Evolutionary conservation across 148 eudicot genomes (phyloP).

Genomic region (Vaccinium macrocarpon): DNA sequence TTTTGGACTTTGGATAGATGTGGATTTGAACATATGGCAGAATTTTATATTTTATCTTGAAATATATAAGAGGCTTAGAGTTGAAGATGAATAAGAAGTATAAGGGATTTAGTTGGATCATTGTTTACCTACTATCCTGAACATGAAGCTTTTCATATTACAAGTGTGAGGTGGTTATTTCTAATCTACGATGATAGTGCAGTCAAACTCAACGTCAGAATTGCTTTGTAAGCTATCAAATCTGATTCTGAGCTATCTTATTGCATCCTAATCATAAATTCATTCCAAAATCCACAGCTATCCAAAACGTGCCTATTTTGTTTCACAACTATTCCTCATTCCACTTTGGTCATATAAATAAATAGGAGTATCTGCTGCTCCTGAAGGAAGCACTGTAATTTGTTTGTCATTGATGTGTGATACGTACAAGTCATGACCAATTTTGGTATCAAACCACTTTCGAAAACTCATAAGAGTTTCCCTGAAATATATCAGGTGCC

Average conservation of each 20-base stretch:
- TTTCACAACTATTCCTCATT: background rate
- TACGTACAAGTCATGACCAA: background rate
- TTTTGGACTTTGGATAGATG: background rate
- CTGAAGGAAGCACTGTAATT: background rate
- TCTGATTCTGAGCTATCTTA: background rate
- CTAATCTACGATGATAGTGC: background rate
- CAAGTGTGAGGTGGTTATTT: background rate
- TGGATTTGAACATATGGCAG: background rate
- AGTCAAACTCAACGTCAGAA: background rate
- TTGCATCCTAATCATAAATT: background rate
- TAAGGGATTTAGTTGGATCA: background rate
- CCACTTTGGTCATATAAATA: background rate
- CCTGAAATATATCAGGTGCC: no score
- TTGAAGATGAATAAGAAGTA: background rate
- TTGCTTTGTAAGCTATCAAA: background rate
- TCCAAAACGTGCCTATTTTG: background rate
- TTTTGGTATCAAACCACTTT: no score
- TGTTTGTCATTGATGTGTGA: background rate
- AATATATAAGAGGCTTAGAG: background rate
- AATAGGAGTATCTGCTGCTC: background rate
- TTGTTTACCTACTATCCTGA: background rate
- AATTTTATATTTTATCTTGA: no score
- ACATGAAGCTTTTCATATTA: background rate
- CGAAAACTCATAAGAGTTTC: no score
- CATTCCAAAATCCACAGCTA: background rate